phyloP scores from a whole-genome alignment of 140 eudicot species.

The Flaveria floridana region DNA sequence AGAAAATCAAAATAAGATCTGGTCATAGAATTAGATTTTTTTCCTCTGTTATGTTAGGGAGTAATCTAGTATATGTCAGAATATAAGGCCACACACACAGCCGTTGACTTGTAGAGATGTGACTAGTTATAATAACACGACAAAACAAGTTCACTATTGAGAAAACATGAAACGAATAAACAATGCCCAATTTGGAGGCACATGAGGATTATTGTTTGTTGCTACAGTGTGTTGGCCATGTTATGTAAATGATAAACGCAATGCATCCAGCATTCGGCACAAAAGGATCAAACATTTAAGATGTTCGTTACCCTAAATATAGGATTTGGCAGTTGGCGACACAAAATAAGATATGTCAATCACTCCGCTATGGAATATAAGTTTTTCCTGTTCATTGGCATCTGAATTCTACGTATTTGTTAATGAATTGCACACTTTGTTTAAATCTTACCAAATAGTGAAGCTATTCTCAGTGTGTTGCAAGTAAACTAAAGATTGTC shows the following conservation, averaged over 20 bases:
- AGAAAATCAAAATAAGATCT: conserved; percentile 14
- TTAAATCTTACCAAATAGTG: not conserved
- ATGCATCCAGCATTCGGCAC: conserved; percentile 3
- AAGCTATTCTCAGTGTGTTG: not conserved
- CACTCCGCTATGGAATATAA: not conserved
- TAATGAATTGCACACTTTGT: not conserved
- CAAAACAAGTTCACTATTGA: conserved; percentile 1
- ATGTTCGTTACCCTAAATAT: conserved; percentile 3
- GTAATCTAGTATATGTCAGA: not conserved
- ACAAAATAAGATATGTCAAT: not conserved
- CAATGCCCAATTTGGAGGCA: conserved; percentile 4
- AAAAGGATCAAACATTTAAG: conserved; percentile 9
- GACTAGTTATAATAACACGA: not conserved
- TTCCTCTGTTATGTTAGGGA: not conserved
- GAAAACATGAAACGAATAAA: not conserved
- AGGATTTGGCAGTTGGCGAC: not conserved
- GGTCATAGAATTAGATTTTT: not conserved
- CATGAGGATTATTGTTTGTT: not conserved
- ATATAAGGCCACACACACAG: not conserved
- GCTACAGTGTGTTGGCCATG: not conserved
- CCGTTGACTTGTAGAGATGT: not conserved
- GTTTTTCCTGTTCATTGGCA: not conserved
- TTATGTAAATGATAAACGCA: conserved; percentile 19
- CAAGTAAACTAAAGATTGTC: not conserved
- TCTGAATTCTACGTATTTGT: not conserved